Evolutionary conservation across 176 grass and related monocot genomes (phyloP), one percentile per base, ranked within the genome.

Genomic region (Musa acuminata): DNA sequence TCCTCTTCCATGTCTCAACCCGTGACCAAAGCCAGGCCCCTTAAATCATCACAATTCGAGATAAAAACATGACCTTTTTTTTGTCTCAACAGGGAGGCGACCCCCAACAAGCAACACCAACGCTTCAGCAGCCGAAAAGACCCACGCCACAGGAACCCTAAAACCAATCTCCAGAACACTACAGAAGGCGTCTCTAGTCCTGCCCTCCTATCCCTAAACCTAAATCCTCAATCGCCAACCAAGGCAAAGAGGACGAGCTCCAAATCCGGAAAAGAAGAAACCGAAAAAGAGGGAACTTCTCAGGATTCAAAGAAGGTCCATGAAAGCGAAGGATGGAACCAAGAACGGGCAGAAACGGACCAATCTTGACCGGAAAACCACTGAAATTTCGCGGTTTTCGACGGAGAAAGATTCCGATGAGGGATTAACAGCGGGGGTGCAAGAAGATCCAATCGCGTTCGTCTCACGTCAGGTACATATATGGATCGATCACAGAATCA

Each of bases 1-100:
- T 69, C 65, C 26, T 23, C 77, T 69, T 79, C 64, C 64, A 79
- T 69, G 9, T 79, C 65, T 53, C 13, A 55, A 49, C 69, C 22
- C 52, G 53, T 22, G 65, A 68, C 8, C 22, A 53, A 51, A 14
- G 21, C 17, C 75, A 14, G 49, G n/a, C 57, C 19, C 49, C 3
- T 43, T 5, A 26, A 16, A 14, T 52, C 35, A 52, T 43, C 35
- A 52, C 10, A 79, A 26, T 27, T 66, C 22, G 21, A 78, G 76
- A 23, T 53, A 22, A 54, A 49, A 69, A 53, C 2, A 58, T 8
- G 17, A 27, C 48, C 3, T 9, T 50, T 70, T 43, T 43, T 43
- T 50, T 50, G 35, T 70, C 67, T 50, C 67, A 50, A 50, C 9
- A 50, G 9, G 35, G 43, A 50, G 21, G 67, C 7, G 10, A 70